Evolutionary conservation across 2,329 filamentous ascomycete genomes (phyloP).

Genomic region (Metarhizium robertsii): DNA sequence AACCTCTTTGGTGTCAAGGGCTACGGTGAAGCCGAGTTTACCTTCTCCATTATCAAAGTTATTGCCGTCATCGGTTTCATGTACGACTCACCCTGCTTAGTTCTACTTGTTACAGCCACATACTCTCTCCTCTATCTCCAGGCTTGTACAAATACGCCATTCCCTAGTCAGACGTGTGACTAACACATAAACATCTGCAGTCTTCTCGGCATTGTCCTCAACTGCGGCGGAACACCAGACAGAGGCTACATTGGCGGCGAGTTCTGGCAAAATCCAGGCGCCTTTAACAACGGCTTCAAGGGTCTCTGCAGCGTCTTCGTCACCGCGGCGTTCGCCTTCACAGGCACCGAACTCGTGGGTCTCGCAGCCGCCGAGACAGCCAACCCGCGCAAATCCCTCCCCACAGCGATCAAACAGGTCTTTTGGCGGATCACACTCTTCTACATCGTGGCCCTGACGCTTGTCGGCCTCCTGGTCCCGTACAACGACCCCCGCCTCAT

Average conservation of each 20-base stretch:
- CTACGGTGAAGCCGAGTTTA: constrained; percentile 83
- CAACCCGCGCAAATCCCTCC: constrained; percentile 73
- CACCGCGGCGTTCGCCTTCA: constrained; percentile 67
- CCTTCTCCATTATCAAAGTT: constrained; percentile 81
- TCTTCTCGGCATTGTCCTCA: constrained; percentile 76
- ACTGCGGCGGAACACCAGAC: constrained; percentile 67
- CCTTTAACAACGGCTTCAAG: constrained; percentile 76
- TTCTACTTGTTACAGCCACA: too few species aligned
- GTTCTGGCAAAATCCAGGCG: constrained; percentile 73
- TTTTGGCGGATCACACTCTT: constrained; percentile 92
- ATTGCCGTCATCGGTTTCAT: constrained; percentile 82
- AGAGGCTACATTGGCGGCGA: constrained; percentile 71
- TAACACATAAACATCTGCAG: constrained; percentile 28
- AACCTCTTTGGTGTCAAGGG: constrained; percentile 84
- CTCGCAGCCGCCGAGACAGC: constrained; percentile 69
- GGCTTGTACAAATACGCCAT: not conserved
- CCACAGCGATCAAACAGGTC: constrained; percentile 83
- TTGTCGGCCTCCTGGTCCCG: constrained; percentile 76
- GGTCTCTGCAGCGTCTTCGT: constrained; percentile 73
- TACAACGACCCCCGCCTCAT: constrained; percentile 59
- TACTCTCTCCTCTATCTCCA: too few species aligned
- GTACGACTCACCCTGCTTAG: constrained; percentile 33
- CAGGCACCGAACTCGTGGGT: constrained; percentile 67
- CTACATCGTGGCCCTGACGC: constrained; percentile 72
- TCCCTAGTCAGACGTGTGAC: not conserved